Percentiles rank a stretch among this genome's conserved stretches.
phyloP scores from a whole-genome alignment of 345 rosid species.

The Toxicodendron radicans region DNA sequence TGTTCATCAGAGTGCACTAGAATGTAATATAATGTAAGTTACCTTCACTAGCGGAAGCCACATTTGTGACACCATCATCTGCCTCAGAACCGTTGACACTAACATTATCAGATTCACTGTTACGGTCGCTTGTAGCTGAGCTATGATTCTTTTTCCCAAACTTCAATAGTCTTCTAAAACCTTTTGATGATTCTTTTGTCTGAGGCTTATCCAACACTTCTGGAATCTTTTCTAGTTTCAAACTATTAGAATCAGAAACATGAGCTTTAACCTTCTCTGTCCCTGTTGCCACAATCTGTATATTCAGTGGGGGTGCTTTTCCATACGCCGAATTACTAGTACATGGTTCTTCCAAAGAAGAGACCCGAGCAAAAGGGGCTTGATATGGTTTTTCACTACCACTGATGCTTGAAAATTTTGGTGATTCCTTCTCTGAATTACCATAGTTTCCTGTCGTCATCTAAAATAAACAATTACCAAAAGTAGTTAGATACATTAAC shows the following conservation, averaged over 20 bases:
- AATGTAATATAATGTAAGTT: conserved; percentile 22
- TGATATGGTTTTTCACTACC: conserved; percentile 53
- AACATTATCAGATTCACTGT: conserved; percentile 33
- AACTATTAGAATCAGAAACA: conserved; percentile 38
- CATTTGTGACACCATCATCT: conserved; percentile 33
- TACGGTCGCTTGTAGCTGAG: conserved; percentile 48
- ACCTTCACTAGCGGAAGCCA: conserved; percentile 47
- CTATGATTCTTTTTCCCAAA: conserved; percentile 68
- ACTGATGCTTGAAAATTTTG: conserved; percentile 37
- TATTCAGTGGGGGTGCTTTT: conserved; percentile 50
- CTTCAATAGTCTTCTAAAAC: conserved; percentile 68
- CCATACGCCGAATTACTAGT: conserved; percentile 52
- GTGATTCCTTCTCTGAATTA: conserved; percentile 39
- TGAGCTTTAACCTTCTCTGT: conserved; percentile 45
- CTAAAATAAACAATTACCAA: conserved; percentile 34
- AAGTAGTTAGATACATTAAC: neutral
- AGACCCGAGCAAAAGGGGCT: conserved; percentile 74
- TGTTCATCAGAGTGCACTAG: conserved; percentile 1
- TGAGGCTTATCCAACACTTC: conserved; percentile 60
- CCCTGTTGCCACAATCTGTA: conserved; percentile 30
- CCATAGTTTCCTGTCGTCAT: conserved; percentile 39
- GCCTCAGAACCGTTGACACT: conserved; percentile 33
- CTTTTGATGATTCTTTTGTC: conserved; percentile 66
- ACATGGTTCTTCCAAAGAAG: conserved; percentile 73
- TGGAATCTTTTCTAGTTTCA: conserved; percentile 56